A percentile compares a stretch with the other conserved stretches of the same genome.
phyloP scores from a whole-genome alignment of 1,139 yeast species.

The Yamadazyma dushanensis region DNA sequence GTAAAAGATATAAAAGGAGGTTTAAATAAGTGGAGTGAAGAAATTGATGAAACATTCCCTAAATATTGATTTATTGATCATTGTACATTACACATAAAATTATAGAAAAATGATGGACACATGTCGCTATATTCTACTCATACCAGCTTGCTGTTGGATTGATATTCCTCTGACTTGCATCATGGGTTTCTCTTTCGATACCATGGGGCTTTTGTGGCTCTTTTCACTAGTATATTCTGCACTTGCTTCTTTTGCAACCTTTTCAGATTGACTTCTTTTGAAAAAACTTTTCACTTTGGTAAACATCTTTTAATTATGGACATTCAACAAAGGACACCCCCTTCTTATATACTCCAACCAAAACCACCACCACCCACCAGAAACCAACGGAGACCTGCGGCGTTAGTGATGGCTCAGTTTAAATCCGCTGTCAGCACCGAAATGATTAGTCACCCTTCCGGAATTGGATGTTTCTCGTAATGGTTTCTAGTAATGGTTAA shows the following conservation, averaged over 20 bases:
- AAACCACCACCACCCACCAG: too few species aligned
- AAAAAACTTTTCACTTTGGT: conserved; percentile 1
- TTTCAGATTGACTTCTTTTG: neutral
- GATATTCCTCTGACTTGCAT: neutral
- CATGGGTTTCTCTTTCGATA: neutral
- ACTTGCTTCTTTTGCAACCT: conserved; percentile 1
- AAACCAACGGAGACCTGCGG: too few species aligned
- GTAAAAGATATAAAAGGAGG: conserved; percentile 82
- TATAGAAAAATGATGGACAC: conserved; percentile 1
- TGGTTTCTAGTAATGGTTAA: too few species aligned
- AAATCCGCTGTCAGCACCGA: too few species aligned
- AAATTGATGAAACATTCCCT: conserved; percentile 65
- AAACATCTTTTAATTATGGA: conserved; percentile 2
- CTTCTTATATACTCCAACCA: too few species aligned
- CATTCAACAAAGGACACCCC: too few species aligned
- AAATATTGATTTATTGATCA: conserved; percentile 44
- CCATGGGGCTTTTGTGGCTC: neutral
- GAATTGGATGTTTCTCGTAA: too few species aligned
- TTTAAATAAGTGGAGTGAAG: conserved; percentile 63
- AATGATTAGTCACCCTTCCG: too few species aligned
- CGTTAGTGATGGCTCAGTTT: too few species aligned
- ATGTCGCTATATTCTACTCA: neutral
- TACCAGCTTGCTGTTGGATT: conserved; percentile 1
- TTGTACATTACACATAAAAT: neutral
- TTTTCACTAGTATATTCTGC: too few species aligned